Evolutionary conservation across 2,329 filamentous ascomycete species (phyloP).

Genomic region (Camptophora hylomeconis): DNA sequence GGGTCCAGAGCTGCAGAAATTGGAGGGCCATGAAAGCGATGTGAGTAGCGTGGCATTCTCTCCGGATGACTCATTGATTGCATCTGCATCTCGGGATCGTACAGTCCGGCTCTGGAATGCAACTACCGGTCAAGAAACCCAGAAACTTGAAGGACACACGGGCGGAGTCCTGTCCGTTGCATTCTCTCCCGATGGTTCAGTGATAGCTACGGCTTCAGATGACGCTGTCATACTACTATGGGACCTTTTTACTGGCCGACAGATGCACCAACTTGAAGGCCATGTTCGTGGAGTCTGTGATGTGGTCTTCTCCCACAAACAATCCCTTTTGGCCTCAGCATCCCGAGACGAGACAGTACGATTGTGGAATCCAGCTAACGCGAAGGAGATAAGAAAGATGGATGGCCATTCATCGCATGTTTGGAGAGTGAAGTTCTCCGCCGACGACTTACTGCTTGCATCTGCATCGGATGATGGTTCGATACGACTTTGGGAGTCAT

Average conservation of each 20-base stretch:
- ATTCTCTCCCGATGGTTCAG: slow-evolving; percentile 19
- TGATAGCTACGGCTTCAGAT: slow-evolving; percentile 17
- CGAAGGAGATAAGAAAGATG: too few species aligned
- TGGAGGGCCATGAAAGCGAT: slow-evolving; percentile 10
- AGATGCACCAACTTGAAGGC: slow-evolving; percentile 9
- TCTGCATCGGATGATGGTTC: slow-evolving; percentile 13
- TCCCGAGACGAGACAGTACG: slow-evolving; percentile 7
- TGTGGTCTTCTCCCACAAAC: slow-evolving; percentile 16
- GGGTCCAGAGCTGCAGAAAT: slow-evolving; percentile 17
- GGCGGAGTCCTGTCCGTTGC: slow-evolving; percentile 12
- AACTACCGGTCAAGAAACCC: slow-evolving; percentile 5
- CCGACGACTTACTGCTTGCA: slow-evolving; percentile 10
- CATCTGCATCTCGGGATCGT: slow-evolving; percentile 11
- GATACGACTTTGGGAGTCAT: slow-evolving; percentile 18
- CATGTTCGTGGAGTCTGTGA: slow-evolving; percentile 6
- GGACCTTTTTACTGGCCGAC: slow-evolving; percentile 13
- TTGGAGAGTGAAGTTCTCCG: slow-evolving; percentile 16
- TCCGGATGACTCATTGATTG: slow-evolving; percentile 12
- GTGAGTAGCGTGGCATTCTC: slow-evolving; percentile 14
- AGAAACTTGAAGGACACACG: slow-evolving; percentile 16
- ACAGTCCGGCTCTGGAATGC: slow-evolving; percentile 14
- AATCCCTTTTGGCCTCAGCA: slow-evolving; percentile 9
- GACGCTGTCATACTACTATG: slow-evolving; percentile 19
- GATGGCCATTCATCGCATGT: slow-evolving; percentile 9
- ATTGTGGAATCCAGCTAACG: slow-evolving; percentile 11